Percentiles rank a stretch among this genome's conserved stretches.
These are phyloP conservation scores for Aristolochia contorta DNA, from an alignment of 164 flowering plant genomes.

Conservation along the genomic window DNA sequence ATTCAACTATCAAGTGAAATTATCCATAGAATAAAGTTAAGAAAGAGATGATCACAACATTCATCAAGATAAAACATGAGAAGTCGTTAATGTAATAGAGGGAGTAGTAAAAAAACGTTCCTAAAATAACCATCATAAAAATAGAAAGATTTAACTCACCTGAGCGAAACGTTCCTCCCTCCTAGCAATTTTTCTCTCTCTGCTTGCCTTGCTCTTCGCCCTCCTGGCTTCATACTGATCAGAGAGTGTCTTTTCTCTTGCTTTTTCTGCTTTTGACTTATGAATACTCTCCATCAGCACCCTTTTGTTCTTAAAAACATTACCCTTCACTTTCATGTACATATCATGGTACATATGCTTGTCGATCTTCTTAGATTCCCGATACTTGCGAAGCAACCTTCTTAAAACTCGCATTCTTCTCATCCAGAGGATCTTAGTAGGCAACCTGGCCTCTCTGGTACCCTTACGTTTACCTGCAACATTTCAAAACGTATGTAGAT, in stretches of 20 bases:
- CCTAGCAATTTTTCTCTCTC: constrained; percentile 41
- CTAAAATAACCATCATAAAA: too few relatives aligned
- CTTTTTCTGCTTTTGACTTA: constrained; percentile 45
- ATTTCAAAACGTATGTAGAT: too few relatives aligned
- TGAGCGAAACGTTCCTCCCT: constrained; percentile 42
- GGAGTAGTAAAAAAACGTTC: too few relatives aligned
- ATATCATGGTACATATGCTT: constrained; percentile 44
- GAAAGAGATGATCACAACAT: too few relatives aligned
- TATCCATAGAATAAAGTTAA: too few relatives aligned
- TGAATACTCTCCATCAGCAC: constrained; percentile 47
- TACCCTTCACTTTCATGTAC: constrained; percentile 52
- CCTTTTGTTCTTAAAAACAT: constrained; percentile 47
- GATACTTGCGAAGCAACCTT: constrained; percentile 37
- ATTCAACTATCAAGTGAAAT: too few relatives aligned
- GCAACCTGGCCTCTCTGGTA: constrained; percentile 13
- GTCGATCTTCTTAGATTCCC: constrained; percentile 46
- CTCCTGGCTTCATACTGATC: constrained; percentile 44
- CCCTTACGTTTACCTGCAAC: constrained; percentile 6
- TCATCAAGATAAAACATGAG: too few relatives aligned
- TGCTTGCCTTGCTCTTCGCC: constrained; percentile 44
- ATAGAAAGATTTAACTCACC: constrained; percentile 10
- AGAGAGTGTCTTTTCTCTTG: constrained; percentile 39
- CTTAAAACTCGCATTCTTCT: constrained; percentile 19
- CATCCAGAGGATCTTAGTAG: constrained; percentile 12
- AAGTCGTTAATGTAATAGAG: too few relatives aligned